phyloP scores from a whole-genome alignment of 495 filamentous ascomycete species.

The Glarea lozoyensis region DNA sequence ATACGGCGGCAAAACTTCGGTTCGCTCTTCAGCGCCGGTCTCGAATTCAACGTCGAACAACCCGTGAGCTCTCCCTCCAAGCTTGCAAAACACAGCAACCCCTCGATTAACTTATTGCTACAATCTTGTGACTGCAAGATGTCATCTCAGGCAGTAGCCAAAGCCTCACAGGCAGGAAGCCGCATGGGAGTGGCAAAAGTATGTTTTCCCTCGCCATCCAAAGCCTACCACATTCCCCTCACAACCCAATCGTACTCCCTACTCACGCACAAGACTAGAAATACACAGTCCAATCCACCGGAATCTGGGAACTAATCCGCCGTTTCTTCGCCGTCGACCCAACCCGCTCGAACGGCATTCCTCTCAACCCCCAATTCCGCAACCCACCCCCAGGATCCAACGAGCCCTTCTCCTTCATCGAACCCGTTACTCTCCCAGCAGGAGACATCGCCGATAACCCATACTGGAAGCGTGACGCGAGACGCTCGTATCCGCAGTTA shows the following conservation, averaged over 20 bases:
- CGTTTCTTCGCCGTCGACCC: constrained; percentile 73
- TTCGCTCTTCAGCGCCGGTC: not conserved
- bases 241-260: not conserved
- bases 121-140: constrained; percentile 26
- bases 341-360: constrained; percentile 81
- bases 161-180: constrained; percentile 37
- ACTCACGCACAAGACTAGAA: constrained; percentile 49
- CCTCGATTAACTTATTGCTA: too few relatives aligned
- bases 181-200: constrained; percentile 40
- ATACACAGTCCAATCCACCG: constrained; percentile 90
- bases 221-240: not conserved
- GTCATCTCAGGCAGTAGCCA: constrained; percentile 45
- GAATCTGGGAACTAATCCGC: constrained; percentile 82
- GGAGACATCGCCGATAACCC: constrained; percentile 94
- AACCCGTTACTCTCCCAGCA: constrained; percentile 85
- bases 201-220: constrained; percentile 2
- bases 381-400: constrained; percentile 75
- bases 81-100: too few relatives aligned
- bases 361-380: constrained; percentile 87
- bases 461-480: constrained; percentile 92
- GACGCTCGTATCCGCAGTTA: constrained; percentile 76
- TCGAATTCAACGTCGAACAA: constrained; percentile 4
- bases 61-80: too few relatives aligned
- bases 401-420: constrained; percentile 71
- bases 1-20: constrained; percentile 11